Base-by-base conservation (phyloP, 2,329 filamentous ascomycete genomes). In the Aspergillus brunneoviolaceus region DNA sequence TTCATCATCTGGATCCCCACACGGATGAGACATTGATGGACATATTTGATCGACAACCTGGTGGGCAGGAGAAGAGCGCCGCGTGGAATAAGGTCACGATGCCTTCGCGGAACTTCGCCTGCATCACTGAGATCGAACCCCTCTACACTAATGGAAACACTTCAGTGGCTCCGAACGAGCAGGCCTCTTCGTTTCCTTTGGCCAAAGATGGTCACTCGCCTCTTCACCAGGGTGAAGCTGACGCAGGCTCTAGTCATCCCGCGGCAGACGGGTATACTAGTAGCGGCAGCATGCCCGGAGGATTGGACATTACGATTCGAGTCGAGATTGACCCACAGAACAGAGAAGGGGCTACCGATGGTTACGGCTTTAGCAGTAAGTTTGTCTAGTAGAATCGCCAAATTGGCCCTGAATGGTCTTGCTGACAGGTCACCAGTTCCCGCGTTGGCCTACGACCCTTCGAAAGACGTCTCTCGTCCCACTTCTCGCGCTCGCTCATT, bases 1-100 rank as follows among this genome's bases (percentile, higher is more conserved):
- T 88, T 64, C 86, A 89, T 63, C 85, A 87, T 63, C 74, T 88
- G 9, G 85, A 88, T 66, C 76, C 80, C 55, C 80, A 86, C 51
- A 88, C 86, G 0, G 85, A 88, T 65, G 86, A 88, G 75, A 88
- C 86, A 0, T 76, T 88, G 2, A 82, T 88, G 67, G 79, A 84
- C 56, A 77, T 88, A 63, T 88, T 88, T 69, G 80, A 89, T 72
- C 80, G 82, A 67, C 84, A 87, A 66, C 86, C 86, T 5, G 82
- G 83, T 10, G 77, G 80, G 33, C 72, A 77, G 58, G 77, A 79
- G 63, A 88, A 93, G 78, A 91, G 89, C 4, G 85, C 87, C 1
- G 80, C 80, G 49, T 89, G 84, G 71, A 97, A 97, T 76, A 85
- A 91, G 64, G 90, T 91, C 63, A 97, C 93, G 11, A 97, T 97